Conservation (phyloP, 2,329 filamentous ascomycete species). For the Pezicula carpinea region DNA sequence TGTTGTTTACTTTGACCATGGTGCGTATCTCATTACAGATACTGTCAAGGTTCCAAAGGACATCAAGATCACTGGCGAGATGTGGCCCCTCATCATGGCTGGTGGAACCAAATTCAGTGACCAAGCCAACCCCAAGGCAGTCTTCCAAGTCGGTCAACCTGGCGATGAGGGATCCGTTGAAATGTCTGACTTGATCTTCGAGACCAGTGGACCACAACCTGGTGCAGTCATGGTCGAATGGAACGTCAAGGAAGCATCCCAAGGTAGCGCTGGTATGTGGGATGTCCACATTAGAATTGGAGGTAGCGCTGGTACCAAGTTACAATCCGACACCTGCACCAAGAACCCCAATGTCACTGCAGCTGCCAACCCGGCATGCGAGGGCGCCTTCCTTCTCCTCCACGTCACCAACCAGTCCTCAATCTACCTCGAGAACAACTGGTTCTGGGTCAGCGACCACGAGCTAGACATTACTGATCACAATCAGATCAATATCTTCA, state of each 20-base stretch:
- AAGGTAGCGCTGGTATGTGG: conserved; percentile 79
- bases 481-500: conserved; percentile 82
- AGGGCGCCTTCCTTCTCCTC: conserved; percentile 67
- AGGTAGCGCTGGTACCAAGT: conserved; percentile 75
- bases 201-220: conserved; percentile 64
- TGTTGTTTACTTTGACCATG: conserved; percentile 72
- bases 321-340: conserved; percentile 70
- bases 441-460: conserved; percentile 90
- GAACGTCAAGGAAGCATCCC: conserved; percentile 67
- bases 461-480: conserved; percentile 73
- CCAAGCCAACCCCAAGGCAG: conserved; percentile 70
- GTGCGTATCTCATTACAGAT: conserved; percentile 58
- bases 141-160: conserved; percentile 76
- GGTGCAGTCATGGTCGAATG: conserved; percentile 90
- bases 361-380: conserved; percentile 60
- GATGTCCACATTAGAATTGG: conserved; percentile 95
- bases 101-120: conserved; percentile 71
- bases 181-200: conserved; percentile 82
- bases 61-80: conserved; percentile 84
- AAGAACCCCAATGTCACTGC: conserved; percentile 67
- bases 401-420: conserved; percentile 59
- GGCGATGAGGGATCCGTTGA: conserved; percentile 79
- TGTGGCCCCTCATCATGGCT: conserved; percentile 88
- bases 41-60: conserved; percentile 72
- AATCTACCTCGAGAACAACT: conserved; percentile 82